Base-by-base conservation (phyloP, 1,284 basidiomycete species). In the Tremellales sp. region DNA sequence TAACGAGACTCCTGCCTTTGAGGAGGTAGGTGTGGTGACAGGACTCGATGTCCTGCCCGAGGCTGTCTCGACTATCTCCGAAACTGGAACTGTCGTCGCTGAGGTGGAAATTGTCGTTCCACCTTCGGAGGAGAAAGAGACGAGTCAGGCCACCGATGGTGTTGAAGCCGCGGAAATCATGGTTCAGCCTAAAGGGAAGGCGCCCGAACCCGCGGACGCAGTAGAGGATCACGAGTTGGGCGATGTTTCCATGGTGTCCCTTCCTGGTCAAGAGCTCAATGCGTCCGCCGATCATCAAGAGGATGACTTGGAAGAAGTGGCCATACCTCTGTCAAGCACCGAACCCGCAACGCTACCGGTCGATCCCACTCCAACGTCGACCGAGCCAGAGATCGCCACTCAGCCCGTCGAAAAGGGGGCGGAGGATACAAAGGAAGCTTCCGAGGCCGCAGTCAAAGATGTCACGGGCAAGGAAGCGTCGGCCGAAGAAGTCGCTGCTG, bases 31-130 rank as follows among this genome's bases (percentile, higher is more conserved):
- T 12, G 52, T 57, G 18, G 56, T 60, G 10, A 54, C 65, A 24
- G 75, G 76, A 47, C 59, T 65, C 47, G 80, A 81, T 36, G 77
- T 79, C 58, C 66, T 79, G 18, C 34, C 40, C n/a, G 55, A 50
- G 22, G 37, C 38, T 39, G 45, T 51, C 18, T 22, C 27, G 19
- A 22, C 35, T 18, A 19, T 19, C 3, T 51, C 48, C 19, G 49
- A 37, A 10, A 42, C 47, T 26, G 51, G 33, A 4, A 43, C 36
- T 9, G 26, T 18, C 19, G 22, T 7, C 19, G 39, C 14, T 33
- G 39, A 34, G 38, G 34, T n/a, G n/a, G n/a, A n/a, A n/a, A n/a
- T n/a, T n/a, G n/a, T n/a, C n/a, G n/a, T n/a, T n/a, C n/a, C n/a
- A n/a, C n/a, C n/a, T n/a, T n/a, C n/a, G n/a, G n/a, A n/a, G 6